phyloP scores from a whole-genome alignment of 495 filamentous ascomycete genomes.

The Rhypophila decipiens region DNA sequence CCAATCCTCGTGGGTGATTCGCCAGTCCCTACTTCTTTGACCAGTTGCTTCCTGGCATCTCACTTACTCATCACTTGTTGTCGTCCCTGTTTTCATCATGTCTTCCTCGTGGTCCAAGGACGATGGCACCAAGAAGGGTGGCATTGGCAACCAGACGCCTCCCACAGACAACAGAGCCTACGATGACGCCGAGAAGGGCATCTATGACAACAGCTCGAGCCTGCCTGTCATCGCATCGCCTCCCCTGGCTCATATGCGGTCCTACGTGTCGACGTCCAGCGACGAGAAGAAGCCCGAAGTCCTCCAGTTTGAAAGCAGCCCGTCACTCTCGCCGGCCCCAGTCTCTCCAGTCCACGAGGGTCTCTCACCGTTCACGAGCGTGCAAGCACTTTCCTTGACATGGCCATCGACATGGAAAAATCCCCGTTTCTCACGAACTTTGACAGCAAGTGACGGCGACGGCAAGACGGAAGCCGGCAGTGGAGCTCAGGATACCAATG shows the following conservation, averaged over 20 bases:
- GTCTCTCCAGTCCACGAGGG: conserved; percentile 33
- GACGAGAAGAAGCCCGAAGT: conserved; percentile 19
- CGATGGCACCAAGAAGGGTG: conserved; percentile 5
- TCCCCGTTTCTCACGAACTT: too few relatives aligned
- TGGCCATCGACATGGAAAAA: conserved; percentile 15
- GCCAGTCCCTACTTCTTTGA: too few relatives aligned
- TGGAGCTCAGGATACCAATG: too few relatives aligned
- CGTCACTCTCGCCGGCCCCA: conserved; percentile 17
- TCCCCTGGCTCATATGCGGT: conserved; percentile 17
- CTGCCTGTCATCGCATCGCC: conserved; percentile 21
- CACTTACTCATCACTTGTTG: too few relatives aligned
- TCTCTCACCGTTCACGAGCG: conserved; percentile 28
- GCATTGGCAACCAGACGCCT: too few relatives aligned
- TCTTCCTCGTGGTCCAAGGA: conserved; percentile 4
- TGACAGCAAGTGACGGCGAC: too few relatives aligned
- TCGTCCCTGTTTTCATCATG: conserved; percentile 19
- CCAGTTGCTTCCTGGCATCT: too few relatives aligned
- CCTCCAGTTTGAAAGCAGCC: conserved; percentile 16
- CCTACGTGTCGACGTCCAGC: too few relatives aligned
- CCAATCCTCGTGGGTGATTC: too few relatives aligned
- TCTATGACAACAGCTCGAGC: conserved; percentile 28
- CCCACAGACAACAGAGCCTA: conserved; percentile 11
- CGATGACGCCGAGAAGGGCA: conserved; percentile 36
- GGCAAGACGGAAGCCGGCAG: conserved; percentile 2
- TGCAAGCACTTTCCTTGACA: conserved; percentile 24